These are phyloP conservation scores for Neurospora sp. DNA, from an alignment of 495 filamentous ascomycete species.

Conservation along the genomic window DNA sequence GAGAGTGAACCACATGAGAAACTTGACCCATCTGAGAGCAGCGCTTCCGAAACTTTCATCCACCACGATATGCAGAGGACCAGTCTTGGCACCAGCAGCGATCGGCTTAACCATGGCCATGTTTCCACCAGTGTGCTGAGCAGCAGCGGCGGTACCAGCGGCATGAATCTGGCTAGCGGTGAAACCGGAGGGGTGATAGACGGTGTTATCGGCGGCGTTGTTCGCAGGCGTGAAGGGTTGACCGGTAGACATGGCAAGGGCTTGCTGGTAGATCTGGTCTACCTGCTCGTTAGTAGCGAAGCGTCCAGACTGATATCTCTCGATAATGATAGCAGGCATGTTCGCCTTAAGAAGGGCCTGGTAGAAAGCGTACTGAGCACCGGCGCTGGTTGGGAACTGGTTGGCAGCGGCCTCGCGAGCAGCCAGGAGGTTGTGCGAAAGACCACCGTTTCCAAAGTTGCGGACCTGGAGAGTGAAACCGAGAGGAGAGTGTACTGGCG, in stretches of 20 bases:
- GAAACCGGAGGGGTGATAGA: constrained; percentile 28
- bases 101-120: constrained; percentile 40
- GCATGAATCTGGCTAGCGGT: constrained; percentile 63
- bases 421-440: constrained; percentile 39
- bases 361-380: constrained; percentile 88
- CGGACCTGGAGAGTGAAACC: constrained; percentile 16
- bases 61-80: constrained; percentile 89
- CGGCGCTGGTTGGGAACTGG: constrained; percentile 75
- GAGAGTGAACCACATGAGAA: constrained; percentile 65
- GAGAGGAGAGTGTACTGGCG: constrained; percentile 2
- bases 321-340: constrained; percentile 83
- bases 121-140: constrained; percentile 58
- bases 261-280: constrained; percentile 63
- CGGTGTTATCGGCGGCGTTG: constrained; percentile 22
- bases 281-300: constrained; percentile 69
- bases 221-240: constrained; percentile 15
- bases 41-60: constrained; percentile 71
- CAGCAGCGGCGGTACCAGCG: constrained; percentile 78
- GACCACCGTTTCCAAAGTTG: constrained; percentile 29
- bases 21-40: constrained; percentile 86
- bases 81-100: constrained; percentile 55
- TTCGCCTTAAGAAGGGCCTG: constrained; percentile 80
- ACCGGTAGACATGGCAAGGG: constrained; percentile 57
- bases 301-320: constrained; percentile 70
- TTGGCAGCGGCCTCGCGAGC: constrained; percentile 76